Evolutionary conservation across 805 yeast genomes (phyloP), one percentile per base, ranked within the genome.

Genomic region (Ogataea parapolymorpha): DNA sequence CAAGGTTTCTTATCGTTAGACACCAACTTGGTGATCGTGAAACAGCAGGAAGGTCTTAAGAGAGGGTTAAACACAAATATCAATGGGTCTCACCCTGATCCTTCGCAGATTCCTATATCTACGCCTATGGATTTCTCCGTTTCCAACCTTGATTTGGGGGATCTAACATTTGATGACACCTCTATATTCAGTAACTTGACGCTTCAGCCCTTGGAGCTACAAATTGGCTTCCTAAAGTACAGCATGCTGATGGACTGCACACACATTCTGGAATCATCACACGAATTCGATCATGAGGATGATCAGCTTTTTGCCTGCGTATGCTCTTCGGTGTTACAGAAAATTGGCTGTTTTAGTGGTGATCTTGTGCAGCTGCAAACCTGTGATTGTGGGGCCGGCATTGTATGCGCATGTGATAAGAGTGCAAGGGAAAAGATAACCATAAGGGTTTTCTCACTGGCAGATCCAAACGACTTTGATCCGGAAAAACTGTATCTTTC

Each of bases 291-390:
- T 8, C 45, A 46, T 11, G 80, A 71, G 24, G 85, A 79, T 46
- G 62, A 64, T 13, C 74, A 71, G 39, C 48, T 68, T n/a, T 55
- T 66, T 22, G 79, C 63, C 0, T 74, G 68, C 42, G 59, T 80
- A 10, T 69, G 72, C 31, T 65, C 79, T 1, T 57, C 62, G 9
- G 80, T 74, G 32, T 63, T 87, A 20, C 69, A 77, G 15, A 70
- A 67, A 16, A 63, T 84, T 20, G 85, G 87, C 0, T 68, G 77
- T 17, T 77, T 83, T 46, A 78, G 82, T 42, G 95, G 95, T 3
- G 93, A 85, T 54, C 59, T 74, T 35, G 80, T 79, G 3, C 60
- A 65, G 11, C 35, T 53, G 3, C 41, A 34, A 13, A 17, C 32
- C 13, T 45, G 50, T 31, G 50, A 48, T 43, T 42, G 54, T 31